Percentiles rank a stretch among this genome's conserved stretches.
Conservation (phyloP, 306 rosid genomes). For the Alnus rubra region DNA sequence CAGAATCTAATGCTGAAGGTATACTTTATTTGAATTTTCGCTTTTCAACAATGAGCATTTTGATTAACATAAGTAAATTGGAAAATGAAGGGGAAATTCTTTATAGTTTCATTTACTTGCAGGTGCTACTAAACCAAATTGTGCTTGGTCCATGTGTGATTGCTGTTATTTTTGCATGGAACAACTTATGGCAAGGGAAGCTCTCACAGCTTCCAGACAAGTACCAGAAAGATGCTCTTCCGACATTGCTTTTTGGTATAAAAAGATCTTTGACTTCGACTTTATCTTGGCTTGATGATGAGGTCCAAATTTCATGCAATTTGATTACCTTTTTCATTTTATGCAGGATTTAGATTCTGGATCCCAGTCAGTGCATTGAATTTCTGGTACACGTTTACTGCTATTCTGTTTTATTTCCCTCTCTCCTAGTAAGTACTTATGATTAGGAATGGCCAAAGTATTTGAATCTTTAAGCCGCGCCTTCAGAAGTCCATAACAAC, state of each 20-base stretch:
- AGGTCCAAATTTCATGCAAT: slow-evolving; percentile 16
- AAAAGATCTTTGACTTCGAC: slow-evolving; percentile 11
- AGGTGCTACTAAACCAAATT: slow-evolving; percentile 92
- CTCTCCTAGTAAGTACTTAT: not conserved
- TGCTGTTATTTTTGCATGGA: slow-evolving; percentile 94
- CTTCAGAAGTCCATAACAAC: not conserved
- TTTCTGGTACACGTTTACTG: slow-evolving; percentile 57
- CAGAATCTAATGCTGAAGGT: slow-evolving; percentile 78
- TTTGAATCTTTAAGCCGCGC: not conserved
- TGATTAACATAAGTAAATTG: not conserved
- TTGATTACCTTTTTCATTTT: slow-evolving; percentile 25
- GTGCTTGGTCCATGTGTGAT: slow-evolving; percentile 89
- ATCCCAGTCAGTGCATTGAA: slow-evolving; percentile 83
- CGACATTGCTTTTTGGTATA: slow-evolving; percentile 72
- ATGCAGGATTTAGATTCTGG: slow-evolving; percentile 94
- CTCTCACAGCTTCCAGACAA: slow-evolving; percentile 78
- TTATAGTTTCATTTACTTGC: not conserved
- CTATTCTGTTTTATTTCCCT: slow-evolving; percentile 3
- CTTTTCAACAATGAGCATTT: not conserved
- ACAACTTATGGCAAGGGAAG: slow-evolving; percentile 77
- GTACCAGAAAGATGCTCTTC: slow-evolving; percentile 77
- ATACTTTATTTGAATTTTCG: slow-evolving; percentile 12
- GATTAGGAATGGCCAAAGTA: not conserved
- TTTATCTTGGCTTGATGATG: slow-evolving; percentile 18
- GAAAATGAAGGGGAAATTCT: not conserved